phyloP scores from a whole-genome alignment of 495 filamentous ascomycete genomes.

The Mycothermus thermophilus region DNA sequence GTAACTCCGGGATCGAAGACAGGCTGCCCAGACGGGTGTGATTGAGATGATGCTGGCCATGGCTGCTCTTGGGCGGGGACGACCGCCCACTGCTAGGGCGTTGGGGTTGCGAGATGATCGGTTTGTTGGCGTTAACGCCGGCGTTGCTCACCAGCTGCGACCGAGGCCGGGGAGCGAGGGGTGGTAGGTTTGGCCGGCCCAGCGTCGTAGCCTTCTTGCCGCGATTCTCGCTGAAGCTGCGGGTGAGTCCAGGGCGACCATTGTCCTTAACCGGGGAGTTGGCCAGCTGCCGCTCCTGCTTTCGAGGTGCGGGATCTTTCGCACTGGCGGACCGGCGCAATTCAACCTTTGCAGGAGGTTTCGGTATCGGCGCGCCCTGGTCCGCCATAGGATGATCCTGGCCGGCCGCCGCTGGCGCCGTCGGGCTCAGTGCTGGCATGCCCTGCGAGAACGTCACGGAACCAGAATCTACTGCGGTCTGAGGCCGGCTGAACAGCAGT shows the following conservation, averaged over 20 bases:
- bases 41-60: too few relatives aligned
- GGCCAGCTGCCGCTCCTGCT: constrained; percentile 30
- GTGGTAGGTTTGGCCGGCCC: constrained; percentile 20
- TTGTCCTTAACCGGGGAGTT: constrained; percentile 40
- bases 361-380: constrained; percentile 9
- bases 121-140: constrained; percentile 16
- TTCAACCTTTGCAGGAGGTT: constrained; percentile 18
- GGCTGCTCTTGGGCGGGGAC: constrained; percentile 33
- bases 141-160: constrained; percentile 11
- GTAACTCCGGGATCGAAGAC: constrained; percentile 36
- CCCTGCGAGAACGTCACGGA: too few relatives aligned
- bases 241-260: constrained; percentile 41
- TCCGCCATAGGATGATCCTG: constrained; percentile 8
- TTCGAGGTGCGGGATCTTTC: constrained; percentile 23
- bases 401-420: background rate
- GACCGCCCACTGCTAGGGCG: constrained; percentile 26
- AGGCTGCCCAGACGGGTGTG: constrained; percentile 32
- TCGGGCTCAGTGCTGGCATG: constrained; percentile 17
- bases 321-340: constrained; percentile 31
- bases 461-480: too few relatives aligned
- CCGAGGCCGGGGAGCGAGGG: constrained; percentile 23
- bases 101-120: constrained; percentile 21
- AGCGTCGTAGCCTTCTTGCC: constrained; percentile 25
- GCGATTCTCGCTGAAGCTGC: constrained; percentile 45
- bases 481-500: constrained; percentile 33